These are phyloP conservation scores for Massospora cicadina DNA, from an alignment of 371 early-diverging fungal genomes.

Conservation along the genomic window DNA sequence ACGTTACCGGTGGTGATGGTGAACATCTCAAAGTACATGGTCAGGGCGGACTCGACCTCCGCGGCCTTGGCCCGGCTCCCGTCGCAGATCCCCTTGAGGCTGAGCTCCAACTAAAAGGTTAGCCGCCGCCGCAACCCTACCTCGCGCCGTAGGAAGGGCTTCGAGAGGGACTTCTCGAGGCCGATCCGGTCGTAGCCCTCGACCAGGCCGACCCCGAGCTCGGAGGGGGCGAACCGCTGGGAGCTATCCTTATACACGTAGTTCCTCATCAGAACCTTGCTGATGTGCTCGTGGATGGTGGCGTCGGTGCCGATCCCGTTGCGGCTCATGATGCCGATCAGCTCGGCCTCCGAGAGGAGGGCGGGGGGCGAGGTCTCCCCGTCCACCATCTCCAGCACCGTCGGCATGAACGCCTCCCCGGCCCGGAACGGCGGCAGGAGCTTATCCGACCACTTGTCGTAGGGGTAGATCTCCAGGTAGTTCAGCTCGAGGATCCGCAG, in stretches of 20 bases:
- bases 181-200: constrained; percentile 80
- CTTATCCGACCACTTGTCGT: constrained; percentile 77
- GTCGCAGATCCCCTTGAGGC: constrained; percentile 41
- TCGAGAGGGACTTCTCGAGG: constrained; percentile 60
- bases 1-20: constrained; percentile 21
- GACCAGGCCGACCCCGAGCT: constrained; percentile 84
- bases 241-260: constrained; percentile 61
- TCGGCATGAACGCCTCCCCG: constrained; percentile 55
- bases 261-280: constrained; percentile 79
- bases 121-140: constrained; percentile 19
- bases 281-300: constrained; percentile 98
- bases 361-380: constrained; percentile 69
- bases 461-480: constrained; percentile 90
- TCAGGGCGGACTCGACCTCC: constrained; percentile 31
- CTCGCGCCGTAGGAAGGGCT: constrained; percentile 65
- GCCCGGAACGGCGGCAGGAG: constrained; percentile 51
- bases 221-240: constrained; percentile 53
- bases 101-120: constrained; percentile 34
- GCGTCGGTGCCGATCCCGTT: constrained; percentile 99
- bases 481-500: constrained; percentile 66
- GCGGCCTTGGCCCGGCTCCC: constrained; percentile 27
- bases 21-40: constrained; percentile 43
- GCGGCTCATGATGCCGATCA: constrained; percentile 94
- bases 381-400: constrained; percentile 33
- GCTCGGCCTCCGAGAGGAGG: constrained; percentile 80